Percentiles rank a stretch among this genome's conserved stretches.
These are phyloP conservation scores for Apiotrichum montevideense DNA, from an alignment of 1,284 basidiomycete species.

Conservation along the genomic window DNA sequence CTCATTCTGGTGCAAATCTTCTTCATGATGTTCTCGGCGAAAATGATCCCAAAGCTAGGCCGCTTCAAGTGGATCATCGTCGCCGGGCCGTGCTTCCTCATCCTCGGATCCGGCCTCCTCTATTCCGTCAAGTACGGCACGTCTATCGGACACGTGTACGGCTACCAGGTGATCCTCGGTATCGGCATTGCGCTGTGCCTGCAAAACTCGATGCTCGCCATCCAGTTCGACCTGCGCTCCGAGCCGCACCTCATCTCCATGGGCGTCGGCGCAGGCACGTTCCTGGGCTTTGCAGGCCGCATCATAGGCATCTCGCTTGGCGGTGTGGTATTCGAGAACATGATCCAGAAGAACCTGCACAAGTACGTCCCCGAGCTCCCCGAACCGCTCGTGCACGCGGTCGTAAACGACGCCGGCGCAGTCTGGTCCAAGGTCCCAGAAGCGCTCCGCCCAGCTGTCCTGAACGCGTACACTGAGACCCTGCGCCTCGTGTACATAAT, in stretches of 20 bases:
- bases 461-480: slow-evolving; percentile 38
- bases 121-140: slow-evolving; percentile 35
- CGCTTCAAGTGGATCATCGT: slow-evolving; percentile 42
- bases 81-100: slow-evolving; percentile 34
- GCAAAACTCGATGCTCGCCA: slow-evolving; percentile 41
- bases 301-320: slow-evolving; percentile 43
- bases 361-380: slow-evolving; percentile 29
- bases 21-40: slow-evolving; percentile 35
- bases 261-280: slow-evolving; percentile 33
- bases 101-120: slow-evolving; percentile 37
- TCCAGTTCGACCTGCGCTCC: slow-evolving; percentile 39
- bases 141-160: slow-evolving; percentile 30
- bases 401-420: slow-evolving; percentile 32
- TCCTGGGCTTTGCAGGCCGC: slow-evolving; percentile 41
- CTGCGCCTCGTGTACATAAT: slow-evolving; percentile 38
- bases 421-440: slow-evolving; percentile 35
- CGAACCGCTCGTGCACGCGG: slow-evolving; percentile 12
- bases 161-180: slow-evolving; percentile 40
- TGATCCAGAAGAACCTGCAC: slow-evolving; percentile 33
- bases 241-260: slow-evolving; percentile 39
- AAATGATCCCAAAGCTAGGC: slow-evolving; percentile 37
- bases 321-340: slow-evolving; percentile 44
- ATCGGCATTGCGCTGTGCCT: slow-evolving; percentile 39
- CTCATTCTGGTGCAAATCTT: slow-evolving; percentile 43
- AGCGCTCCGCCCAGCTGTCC: slow-evolving; percentile 18